Base-by-base conservation (phyloP, 2,329 filamentous ascomycete species). In the Dryadomyces quercivorus region DNA sequence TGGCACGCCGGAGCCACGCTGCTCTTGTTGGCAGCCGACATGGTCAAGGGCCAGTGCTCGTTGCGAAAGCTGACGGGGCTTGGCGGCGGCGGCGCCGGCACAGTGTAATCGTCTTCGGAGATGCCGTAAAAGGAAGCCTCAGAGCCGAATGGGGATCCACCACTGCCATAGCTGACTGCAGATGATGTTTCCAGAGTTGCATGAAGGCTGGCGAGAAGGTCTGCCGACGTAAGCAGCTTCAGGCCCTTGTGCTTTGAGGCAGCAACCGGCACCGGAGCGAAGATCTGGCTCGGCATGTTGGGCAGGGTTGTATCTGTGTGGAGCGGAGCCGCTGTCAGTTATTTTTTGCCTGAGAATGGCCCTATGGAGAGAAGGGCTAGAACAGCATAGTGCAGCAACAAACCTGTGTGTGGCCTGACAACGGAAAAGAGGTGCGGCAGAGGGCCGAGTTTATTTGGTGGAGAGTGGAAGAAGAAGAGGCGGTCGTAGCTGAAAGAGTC, bases 41-140 rank as follows among this genome's bases (percentile, higher is more conserved):
- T 63, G 40, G 67, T 65, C 7, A 20, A 18, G 53, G 74, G 70
- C 77, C 79, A 81, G 64, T 77, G 72, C 55, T 82, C 78, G 22
- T 69, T 66, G 34, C 77, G 74, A 63, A 82, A 83, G 67, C 77
- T 78, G 63, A 84, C 77, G 8, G 81, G 81, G 60, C 77, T 82
- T 13, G 81, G 80, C 20, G 81, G 81, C 13, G 81, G 81, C 44
- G 81, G 78, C 15, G 81, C 80, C n/a, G 81, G 81, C 20, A 83
- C 80, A 36, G 74, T 72, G 69, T 82, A 84, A 66, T 84, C 80
- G 56, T 77, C 70, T 61, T 81, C 76, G 59, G 71, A 72, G 61
- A 80, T 78, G 59, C 70, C 69, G 59, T 73, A 76, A 58, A 73
- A 69, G 0, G 77, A 75, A 57, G 71, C 67, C n/a, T 68, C 66